Conservation (phyloP, 768 basidiomycete genomes). For the Leucosporidium creatinivorum region DNA sequence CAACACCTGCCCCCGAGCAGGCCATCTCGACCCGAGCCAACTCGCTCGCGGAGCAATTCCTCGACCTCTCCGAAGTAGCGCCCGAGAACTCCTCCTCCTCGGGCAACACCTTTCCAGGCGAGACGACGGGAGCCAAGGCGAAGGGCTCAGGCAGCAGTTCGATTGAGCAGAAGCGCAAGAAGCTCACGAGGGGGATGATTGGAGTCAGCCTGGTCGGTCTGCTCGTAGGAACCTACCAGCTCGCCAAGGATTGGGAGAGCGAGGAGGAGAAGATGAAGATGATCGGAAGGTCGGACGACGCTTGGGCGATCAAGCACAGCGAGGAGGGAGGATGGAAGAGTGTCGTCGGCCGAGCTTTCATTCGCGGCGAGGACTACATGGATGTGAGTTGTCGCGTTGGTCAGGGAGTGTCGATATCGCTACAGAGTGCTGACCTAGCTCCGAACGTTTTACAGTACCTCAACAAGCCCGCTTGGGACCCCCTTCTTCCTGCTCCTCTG, state of each 20-base stretch:
- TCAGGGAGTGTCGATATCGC: background rate
- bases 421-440: constrained; percentile 13
- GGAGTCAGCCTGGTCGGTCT: constrained; percentile 52
- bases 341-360: constrained; percentile 29
- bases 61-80: constrained; percentile 33
- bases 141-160: constrained; percentile 57
- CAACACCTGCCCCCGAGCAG: background rate
- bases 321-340: constrained; percentile 47
- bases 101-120: constrained; percentile 11
- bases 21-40: constrained; percentile 15
- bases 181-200: constrained; percentile 53
- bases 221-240: constrained; percentile 54
- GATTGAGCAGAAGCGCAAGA: constrained; percentile 62
- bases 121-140: constrained; percentile 26
- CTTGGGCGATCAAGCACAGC: constrained; percentile 27
- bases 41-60: constrained; percentile 33
- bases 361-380: constrained; percentile 29
- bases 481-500: constrained; percentile 78
- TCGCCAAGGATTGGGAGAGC: constrained; percentile 71
- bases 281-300: constrained; percentile 30
- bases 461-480: constrained; percentile 86
- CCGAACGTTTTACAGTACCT: constrained; percentile 58
- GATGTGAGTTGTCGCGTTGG: constrained; percentile 15
- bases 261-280: constrained; percentile 62
- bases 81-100: constrained; percentile 6